Evolutionary conservation across 257 asterid genomes (phyloP).

Genomic region (Scutellaria galericulata): DNA sequence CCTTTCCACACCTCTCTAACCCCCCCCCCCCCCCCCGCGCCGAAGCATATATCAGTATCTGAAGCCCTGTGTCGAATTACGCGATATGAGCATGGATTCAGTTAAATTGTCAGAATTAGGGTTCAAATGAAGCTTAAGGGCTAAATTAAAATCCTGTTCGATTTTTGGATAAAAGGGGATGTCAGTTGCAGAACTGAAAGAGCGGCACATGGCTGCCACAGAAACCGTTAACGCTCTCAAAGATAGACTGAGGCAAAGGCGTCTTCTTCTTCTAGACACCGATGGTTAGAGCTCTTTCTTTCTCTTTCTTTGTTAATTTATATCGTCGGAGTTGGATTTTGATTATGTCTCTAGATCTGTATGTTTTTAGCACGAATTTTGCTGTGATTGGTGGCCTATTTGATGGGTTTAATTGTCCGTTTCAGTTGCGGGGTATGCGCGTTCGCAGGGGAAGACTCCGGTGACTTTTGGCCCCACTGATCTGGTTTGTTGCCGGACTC

Average conservation of each 20-base stretch:
- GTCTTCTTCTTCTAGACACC: constrained; percentile 83
- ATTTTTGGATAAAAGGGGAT: constrained; percentile 34
- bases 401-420: background rate
- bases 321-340: constrained; percentile 19
- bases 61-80: background rate
- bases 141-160: background rate
- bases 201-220: constrained; percentile 88
- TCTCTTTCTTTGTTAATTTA: background rate
- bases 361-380: constrained; percentile 29
- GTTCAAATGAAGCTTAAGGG: constrained; percentile 39
- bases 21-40: constrained; percentile 13
- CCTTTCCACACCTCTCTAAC: constrained; percentile 27
- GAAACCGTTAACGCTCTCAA: constrained; percentile 77
- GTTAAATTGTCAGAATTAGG: constrained; percentile 20
- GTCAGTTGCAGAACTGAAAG: constrained; percentile 89
- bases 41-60: constrained; percentile 2
- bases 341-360: constrained; percentile 46
- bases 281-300: constrained; percentile 55
- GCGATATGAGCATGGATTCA: background rate
- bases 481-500: constrained; percentile 94
- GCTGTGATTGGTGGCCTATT: constrained; percentile 1
- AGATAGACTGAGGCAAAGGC: constrained; percentile 73
- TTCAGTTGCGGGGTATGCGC: constrained; percentile 83
- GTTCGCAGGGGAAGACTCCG: constrained; percentile 82
- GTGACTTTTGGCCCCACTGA: constrained; percentile 92